Evolutionary conservation across 805 yeast genomes (phyloP), one percentile per base, ranked within the genome.

Genomic region (Ogataea zsoltii): DNA sequence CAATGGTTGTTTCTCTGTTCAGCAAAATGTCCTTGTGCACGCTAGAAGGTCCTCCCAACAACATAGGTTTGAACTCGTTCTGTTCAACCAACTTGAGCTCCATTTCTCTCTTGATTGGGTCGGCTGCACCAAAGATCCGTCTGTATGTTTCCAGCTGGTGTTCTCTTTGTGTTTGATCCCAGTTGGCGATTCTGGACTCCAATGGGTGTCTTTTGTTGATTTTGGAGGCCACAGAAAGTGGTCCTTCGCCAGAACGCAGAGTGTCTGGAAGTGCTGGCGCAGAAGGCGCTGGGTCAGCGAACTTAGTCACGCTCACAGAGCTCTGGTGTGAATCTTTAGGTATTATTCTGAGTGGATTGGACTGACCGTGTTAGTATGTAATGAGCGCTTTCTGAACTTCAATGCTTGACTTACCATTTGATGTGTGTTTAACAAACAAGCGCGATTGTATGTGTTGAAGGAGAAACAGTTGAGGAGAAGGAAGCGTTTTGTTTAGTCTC

Each of bases 41-140:
- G 47, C 77, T 72, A 36, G 75, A 69, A 6, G 79, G 56, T 6
- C 82, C 85, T 12, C 89, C 89, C 38, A 82, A 66, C 4, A 75
- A 64, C 26, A 68, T 60, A 6, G 96, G 96, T 50, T 74, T 80
- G 65, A 82, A 82, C 48, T 86, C 89, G 12, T 87, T 79, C 39
- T 75, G 71, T 37, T 80, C 79, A 3, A 92, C 85, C 19, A 92
- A 76, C 45, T 80, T 72, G 60, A 88, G 70, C 58, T 94, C 99
- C 97, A 94, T 90, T 26, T 83, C 81, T 60, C 97, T 77, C 61
- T 84, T 84, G 65, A 92, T 85, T 7, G 99, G 97, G 60, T 88
- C 98, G 10, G 94, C 97, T 38, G 92, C 81, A 13, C 99, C 99
- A 65, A 86, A 90, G 14, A 87, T 69, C 54, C 95, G 79, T 62